These are phyloP conservation scores for barley (Hordeum vulgare) DNA, from an alignment of 176 grass and related monocot species.

Conservation along the genomic window MorexV3_pseudomolecules_assembly NC_058524.1:503020944-503021443, in stretches of 20 bases:
- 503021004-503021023: slow-evolving; percentile 93
- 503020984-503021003: slow-evolving; percentile 84
- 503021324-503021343: slow-evolving; percentile 29
- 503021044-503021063: slow-evolving; percentile 97
- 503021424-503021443: neutral
- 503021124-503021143: slow-evolving; percentile 60
- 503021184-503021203: slow-evolving; percentile 26
- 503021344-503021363: neutral
- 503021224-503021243: neutral
- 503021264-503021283: slow-evolving; percentile 19
- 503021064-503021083: slow-evolving; percentile 93
- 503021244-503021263: neutral
- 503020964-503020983: slow-evolving; percentile 99
- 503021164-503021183: neutral
- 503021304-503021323: neutral
- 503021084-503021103: slow-evolving; percentile 72
- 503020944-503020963: slow-evolving; percentile 78
- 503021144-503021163: neutral
- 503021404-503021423: slow-evolving; percentile 1
- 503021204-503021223: neutral
- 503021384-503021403: neutral
- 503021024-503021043: slow-evolving; percentile 99
- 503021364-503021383: neutral
- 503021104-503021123: slow-evolving; percentile 59
- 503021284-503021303: slow-evolving; percentile 14